Base-by-base conservation (phyloP, 2,329 filamentous ascomycete species). In the Penicillium frequentans region DNA sequence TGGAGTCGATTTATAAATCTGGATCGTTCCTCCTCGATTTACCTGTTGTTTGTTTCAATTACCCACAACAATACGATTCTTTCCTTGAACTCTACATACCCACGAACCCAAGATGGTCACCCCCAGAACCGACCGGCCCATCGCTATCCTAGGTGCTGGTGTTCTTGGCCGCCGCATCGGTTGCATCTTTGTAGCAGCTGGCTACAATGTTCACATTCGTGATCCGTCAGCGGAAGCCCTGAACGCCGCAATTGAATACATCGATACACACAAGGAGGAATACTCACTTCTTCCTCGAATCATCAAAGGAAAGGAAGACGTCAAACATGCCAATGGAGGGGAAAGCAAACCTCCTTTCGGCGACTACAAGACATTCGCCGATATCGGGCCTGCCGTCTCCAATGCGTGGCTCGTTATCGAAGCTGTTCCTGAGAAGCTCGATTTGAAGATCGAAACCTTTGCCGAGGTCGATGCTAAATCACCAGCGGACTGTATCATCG, bases 381-480 rank as follows among this genome's bases (percentile, higher is more conserved):
- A 76, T 27, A 62, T 83, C 2, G 56, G 70, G 8, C 50, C 63
- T 0, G 77, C 81, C 0, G 76, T 84, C 5, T 51, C 66, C 1
- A 68, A 79, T 33, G 77, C 81, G 3, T 85, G 79, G 82, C 71
- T 84, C 6, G 78, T 83, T n/a, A 76, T 84, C 56, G 82, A 83
- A 66, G 80, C 77, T 14, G 76, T 84, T 0, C 82, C 81, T 0
- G 83, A 84, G 64, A 78, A 74, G 53, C 70, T 82, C 10, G 63
- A 73, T 7, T 62, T 82, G 31, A 85, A 84, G 68, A 77, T 79
- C 14, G 70, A 72, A 13, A 79, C 76, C 0, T 81, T 84, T 56
- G 77, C 70, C 2, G 71, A 81, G 3, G 70, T 84, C 9, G 80
- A 81, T n/a, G 61, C 61, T 7, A 39, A 72, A 8, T 73, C 79